Evolutionary conservation across 495 filamentous ascomycete genomes (phyloP), one percentile per base, ranked within the genome.

Genomic region (Aspergillus steynii): DNA sequence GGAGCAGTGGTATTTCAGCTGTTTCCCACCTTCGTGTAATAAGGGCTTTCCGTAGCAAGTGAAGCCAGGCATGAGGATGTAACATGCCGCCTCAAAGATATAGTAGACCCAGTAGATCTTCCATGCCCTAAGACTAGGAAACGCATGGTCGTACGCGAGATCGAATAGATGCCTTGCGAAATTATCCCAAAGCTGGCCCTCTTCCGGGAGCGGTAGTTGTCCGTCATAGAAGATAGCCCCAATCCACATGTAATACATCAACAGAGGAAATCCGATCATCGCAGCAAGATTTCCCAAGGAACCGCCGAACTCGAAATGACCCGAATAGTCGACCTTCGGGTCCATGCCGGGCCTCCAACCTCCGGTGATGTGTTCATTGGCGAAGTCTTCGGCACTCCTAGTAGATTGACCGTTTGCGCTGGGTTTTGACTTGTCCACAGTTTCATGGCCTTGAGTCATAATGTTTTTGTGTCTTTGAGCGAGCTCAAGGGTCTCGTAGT

Each of bases 181-280:
- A 7, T 92, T 84, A 9, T 58, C 58, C 58, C 82, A 81, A 69
- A 76, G 85, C 78, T 97, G 83, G 29, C 82, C 89, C 56, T 81
- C 70, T 20, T 75, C 76, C 28, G 85, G 90, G 54, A 74, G 74
- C 25, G 94, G 94, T 58, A 96, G 80, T 62, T 90, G 85, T 61
- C 92, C 92, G 74, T 91, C 79, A 71, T 96, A 99, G 74, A 92
- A 94, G 50, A 87, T 91, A 46, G 93, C 90, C 28, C 95, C 95
- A 71, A 96, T 88, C 94, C 94, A 99, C 91, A 99, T 94, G 79
- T 96, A 97, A 80, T 89, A 97, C 95, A 99, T 99, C 62, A 99
- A 81, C 46, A 89, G 37, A 9, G 95, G 95, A 74, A 97, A 99
- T 49, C 86, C 88, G 61, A 95, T 80, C 92, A 99, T 99, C 85